phyloP scores from a whole-genome alignment of 192 early-diverging fungal genomes.

The Neocallimastix lanati region DNA sequence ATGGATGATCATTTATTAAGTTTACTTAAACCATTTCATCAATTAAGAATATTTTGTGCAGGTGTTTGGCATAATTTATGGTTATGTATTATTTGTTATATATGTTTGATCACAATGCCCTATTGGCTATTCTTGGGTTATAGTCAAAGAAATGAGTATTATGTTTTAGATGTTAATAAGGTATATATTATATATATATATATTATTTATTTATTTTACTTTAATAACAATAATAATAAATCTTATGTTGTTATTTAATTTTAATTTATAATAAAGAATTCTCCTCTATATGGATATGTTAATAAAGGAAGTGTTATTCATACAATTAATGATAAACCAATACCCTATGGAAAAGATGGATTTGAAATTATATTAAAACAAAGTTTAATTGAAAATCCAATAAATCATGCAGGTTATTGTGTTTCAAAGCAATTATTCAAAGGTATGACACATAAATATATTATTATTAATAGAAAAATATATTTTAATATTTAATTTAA shows the following conservation, averaged over 20 bases:
- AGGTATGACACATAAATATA: background rate
- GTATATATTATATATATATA: too few species aligned
- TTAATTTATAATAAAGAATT: too few species aligned
- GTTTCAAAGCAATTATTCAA: constrained; percentile 1
- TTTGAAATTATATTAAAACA: constrained; percentile 24
- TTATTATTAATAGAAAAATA: too few species aligned
- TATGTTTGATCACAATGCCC: constrained; percentile 21
- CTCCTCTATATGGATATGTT: constrained; percentile 25
- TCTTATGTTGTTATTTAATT: too few species aligned
- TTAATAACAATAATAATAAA: too few species aligned
- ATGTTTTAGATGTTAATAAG: constrained; percentile 30
- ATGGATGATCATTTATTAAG: constrained; percentile 21
- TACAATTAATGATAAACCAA: constrained; percentile 14
- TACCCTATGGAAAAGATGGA: constrained; percentile 15
- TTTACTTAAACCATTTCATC: constrained; percentile 16
- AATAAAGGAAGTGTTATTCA: constrained; percentile 16
- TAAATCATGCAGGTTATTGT: constrained; percentile 20
- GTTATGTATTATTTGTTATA: constrained; percentile 17
- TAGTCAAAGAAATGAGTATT: constrained; percentile 27
- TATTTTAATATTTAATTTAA: too few species aligned
- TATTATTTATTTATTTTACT: too few species aligned
- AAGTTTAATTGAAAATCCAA: constrained; percentile 3
- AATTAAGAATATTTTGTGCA: constrained; percentile 46
- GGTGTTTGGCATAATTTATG: constrained; percentile 58
- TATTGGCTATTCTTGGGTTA: constrained; percentile 32